Percentiles rank a stretch among this genome's conserved stretches.
These are phyloP conservation scores for Cephalotrichum gorgonifer DNA, from an alignment of 2,329 filamentous ascomycete species.

Conservation along the genomic window DNA sequence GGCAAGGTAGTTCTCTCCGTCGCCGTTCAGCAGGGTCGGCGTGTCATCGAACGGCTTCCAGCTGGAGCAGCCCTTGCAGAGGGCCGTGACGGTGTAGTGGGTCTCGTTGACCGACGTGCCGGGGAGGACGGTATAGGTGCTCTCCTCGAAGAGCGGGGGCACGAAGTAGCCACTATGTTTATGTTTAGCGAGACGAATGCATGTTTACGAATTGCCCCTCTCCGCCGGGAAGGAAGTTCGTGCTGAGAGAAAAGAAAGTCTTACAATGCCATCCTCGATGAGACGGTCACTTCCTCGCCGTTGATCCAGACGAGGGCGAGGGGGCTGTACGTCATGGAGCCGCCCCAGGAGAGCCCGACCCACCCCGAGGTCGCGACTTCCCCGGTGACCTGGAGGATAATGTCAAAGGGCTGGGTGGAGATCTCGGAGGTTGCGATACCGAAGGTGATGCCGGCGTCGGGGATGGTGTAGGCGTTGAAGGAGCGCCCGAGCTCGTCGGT, in stretches of 20 bases:
- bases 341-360: conserved; percentile 33
- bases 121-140: conserved; percentile 22
- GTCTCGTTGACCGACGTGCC: conserved; percentile 22
- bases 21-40: conserved; percentile 23
- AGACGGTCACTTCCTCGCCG: conserved; percentile 23
- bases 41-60: conserved; percentile 22
- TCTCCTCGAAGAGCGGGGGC: conserved; percentile 18
- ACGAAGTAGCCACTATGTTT: conserved; percentile 21
- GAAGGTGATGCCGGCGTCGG: conserved; percentile 16
- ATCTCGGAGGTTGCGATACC: conserved; percentile 26
- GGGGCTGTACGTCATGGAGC: conserved; percentile 32
- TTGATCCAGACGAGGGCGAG: conserved; percentile 30
- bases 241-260: conserved; percentile 4
- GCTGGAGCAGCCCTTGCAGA: conserved; percentile 27
- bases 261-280: conserved; percentile 25
- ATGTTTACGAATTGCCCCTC: not conserved
- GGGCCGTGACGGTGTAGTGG: conserved; percentile 22
- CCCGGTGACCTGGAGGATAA: conserved; percentile 29
- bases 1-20: conserved; percentile 24
- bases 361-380: conserved; percentile 26
- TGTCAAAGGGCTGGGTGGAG: conserved; percentile 22
- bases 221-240: not conserved
- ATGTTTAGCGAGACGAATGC: not conserved
- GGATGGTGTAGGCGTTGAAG: conserved; percentile 15
- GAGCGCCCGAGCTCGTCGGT: conserved; percentile 12